phyloP scores from a whole-genome alignment of 176 grass and related monocot species.

The Avena sativa region DNA sequence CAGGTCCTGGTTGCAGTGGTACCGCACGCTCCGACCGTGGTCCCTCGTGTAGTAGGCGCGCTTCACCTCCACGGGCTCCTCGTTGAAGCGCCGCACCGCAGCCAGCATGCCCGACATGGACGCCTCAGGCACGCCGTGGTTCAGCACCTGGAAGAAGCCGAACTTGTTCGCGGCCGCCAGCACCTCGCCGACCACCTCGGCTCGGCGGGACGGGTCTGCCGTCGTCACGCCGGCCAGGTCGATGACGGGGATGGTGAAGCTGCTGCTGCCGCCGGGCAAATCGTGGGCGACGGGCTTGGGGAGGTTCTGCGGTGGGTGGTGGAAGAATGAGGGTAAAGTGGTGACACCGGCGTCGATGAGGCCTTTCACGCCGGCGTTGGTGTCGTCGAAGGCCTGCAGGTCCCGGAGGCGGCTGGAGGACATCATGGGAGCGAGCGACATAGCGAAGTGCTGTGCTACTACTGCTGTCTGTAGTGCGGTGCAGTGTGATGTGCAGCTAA shows the following conservation, averaged over 20 bases:
- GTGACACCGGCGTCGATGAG: background rate
- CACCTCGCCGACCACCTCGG: background rate
- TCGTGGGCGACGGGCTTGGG: background rate
- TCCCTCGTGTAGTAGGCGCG: background rate
- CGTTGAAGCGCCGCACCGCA: background rate
- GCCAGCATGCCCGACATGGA: background rate
- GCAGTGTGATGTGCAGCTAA: no score
- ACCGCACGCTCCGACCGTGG: slow-evolving; percentile 19
- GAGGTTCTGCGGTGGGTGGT: background rate
- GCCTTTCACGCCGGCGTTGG: background rate
- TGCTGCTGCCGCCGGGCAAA: background rate
- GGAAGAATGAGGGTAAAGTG: background rate
- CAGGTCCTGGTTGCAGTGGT: slow-evolving; percentile 57
- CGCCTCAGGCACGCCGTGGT: background rate
- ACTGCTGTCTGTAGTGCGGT: no score
- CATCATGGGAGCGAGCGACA: background rate
- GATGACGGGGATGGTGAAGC: background rate
- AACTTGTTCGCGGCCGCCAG: background rate
- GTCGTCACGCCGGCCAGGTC: background rate
- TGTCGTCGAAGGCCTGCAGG: background rate
- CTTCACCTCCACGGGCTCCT: background rate
- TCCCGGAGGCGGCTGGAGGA: background rate
- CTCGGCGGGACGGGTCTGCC: background rate
- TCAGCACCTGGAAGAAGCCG: background rate
- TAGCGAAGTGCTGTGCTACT: no score